A percentile compares a stretch with the other conserved stretches of the same genome.
phyloP scores from a whole-genome alignment of 306 rosid genomes.

The Canavalia gladiata region DNA sequence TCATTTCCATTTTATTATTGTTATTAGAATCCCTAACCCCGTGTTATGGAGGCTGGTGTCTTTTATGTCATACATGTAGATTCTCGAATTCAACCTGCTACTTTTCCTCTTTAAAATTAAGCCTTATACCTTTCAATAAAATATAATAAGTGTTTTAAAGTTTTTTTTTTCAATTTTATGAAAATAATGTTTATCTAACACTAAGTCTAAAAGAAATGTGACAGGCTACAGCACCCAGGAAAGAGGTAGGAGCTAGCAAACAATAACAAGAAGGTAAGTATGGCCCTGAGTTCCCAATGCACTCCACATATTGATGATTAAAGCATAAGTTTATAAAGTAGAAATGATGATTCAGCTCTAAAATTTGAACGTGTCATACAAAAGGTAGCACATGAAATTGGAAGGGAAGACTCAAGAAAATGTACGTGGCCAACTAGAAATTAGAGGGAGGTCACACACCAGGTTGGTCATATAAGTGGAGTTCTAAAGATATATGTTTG shows the following conservation, averaged over 20 bases:
- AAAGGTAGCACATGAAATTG: background rate
- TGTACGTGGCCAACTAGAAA: constrained; percentile 24
- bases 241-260: constrained; percentile 26
- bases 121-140: no score
- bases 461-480: background rate
- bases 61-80: no score
- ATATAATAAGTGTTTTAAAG: no score
- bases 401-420: constrained; percentile 20
- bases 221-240: background rate
- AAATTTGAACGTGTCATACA: constrained; percentile 38
- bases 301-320: constrained; percentile 5
- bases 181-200: no score
- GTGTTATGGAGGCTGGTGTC: no score
- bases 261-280: background rate
- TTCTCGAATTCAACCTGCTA: no score
- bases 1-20: no score
- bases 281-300: background rate
- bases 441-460: background rate
- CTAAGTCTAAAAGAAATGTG: no score
- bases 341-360: background rate
- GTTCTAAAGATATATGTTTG: no score
- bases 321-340: background rate
- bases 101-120: no score
- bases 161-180: no score
- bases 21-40: no score